Percentiles rank a stretch among this genome's conserved stretches.
Conservation (phyloP, 768 basidiomycete species). For the Pleurotus tuber-regium region DNA sequence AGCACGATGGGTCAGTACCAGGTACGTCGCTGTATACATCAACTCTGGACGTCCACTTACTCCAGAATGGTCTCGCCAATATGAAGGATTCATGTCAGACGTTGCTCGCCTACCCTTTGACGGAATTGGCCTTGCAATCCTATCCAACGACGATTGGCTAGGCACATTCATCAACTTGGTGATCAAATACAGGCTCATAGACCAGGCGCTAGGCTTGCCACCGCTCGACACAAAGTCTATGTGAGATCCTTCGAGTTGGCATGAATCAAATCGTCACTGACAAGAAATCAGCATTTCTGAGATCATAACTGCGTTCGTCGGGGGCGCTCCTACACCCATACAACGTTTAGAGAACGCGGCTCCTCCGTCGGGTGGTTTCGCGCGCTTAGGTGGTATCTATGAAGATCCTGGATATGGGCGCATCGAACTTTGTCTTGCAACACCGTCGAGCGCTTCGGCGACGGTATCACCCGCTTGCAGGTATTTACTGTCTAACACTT, state of each 20-base stretch:
- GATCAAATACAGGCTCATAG: slow-evolving; percentile 20
- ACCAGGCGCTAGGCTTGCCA: slow-evolving; percentile 19
- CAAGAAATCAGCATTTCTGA: not conserved
- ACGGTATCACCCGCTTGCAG: slow-evolving; percentile 9
- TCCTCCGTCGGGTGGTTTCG: slow-evolving; percentile 13
- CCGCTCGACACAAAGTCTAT: slow-evolving; percentile 17
- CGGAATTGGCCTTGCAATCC: slow-evolving; percentile 19
- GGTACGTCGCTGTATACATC: slow-evolving; percentile 4
- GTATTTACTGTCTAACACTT: slow-evolving; percentile 10
- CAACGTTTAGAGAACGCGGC: slow-evolving; percentile 15
- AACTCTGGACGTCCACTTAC: too few relatives aligned
- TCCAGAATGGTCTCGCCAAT: too few relatives aligned
- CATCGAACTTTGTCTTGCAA: slow-evolving; percentile 19
- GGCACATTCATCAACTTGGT: slow-evolving; percentile 14
- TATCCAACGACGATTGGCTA: slow-evolving; percentile 19
- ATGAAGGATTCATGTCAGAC: slow-evolving; percentile 18
- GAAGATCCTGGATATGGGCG: slow-evolving; percentile 17
- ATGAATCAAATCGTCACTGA: not conserved
- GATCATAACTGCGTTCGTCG: too few relatives aligned
- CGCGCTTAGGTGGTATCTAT: slow-evolving; percentile 16
- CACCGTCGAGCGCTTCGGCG: slow-evolving; percentile 5
- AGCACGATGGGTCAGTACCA: slow-evolving; percentile 15
- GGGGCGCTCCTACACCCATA: slow-evolving; percentile 11
- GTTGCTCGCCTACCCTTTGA: slow-evolving; percentile 18
- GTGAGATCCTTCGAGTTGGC: not conserved